These are phyloP conservation scores for Backusella luteola DNA, from an alignment of 192 early-diverging fungal genomes.

Conservation along the genomic window DNA sequence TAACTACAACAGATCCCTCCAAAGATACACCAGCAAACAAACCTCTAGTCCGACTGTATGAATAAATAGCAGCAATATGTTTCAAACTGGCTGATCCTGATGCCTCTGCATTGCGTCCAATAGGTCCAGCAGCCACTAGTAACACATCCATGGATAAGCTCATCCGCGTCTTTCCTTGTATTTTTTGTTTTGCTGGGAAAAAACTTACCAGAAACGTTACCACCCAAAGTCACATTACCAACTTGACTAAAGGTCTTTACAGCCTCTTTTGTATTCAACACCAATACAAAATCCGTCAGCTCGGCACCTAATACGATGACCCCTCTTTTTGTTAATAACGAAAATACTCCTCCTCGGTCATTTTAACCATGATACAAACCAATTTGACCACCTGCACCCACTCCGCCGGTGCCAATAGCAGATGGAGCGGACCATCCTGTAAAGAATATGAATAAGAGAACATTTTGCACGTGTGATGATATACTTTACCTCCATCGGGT, in stretches of 20 bases:
- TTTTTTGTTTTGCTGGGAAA: neutral
- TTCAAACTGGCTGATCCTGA: conserved; percentile 65
- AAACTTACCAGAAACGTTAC: conserved; percentile 60
- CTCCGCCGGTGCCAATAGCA: conserved; percentile 75
- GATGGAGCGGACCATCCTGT: conserved; percentile 78
- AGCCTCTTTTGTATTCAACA: conserved; percentile 82
- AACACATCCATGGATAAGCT: neutral
- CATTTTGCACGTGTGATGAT: neutral
- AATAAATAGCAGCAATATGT: conserved; percentile 85
- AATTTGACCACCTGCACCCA: conserved; percentile 83
- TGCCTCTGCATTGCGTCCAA: conserved; percentile 84
- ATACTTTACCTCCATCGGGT: conserved; percentile 12
- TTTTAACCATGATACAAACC: conserved; percentile 16
- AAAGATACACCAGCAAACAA: conserved; percentile 82
- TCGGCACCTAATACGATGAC: conserved; percentile 58
- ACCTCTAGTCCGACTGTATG: conserved; percentile 88
- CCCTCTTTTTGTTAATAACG: neutral
- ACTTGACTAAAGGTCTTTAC: conserved; percentile 87
- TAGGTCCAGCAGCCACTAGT: conserved; percentile 82
- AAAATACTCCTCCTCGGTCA: neutral
- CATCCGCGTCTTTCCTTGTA: conserved; percentile 36
- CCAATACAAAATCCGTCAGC: conserved; percentile 87
- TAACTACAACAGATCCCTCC: conserved; percentile 76
- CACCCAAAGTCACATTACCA: conserved; percentile 90
- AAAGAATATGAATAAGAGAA: neutral